phyloP scores from a whole-genome alignment of 129 eudicot genomes.

The Scalesia atractyloides region DNA sequence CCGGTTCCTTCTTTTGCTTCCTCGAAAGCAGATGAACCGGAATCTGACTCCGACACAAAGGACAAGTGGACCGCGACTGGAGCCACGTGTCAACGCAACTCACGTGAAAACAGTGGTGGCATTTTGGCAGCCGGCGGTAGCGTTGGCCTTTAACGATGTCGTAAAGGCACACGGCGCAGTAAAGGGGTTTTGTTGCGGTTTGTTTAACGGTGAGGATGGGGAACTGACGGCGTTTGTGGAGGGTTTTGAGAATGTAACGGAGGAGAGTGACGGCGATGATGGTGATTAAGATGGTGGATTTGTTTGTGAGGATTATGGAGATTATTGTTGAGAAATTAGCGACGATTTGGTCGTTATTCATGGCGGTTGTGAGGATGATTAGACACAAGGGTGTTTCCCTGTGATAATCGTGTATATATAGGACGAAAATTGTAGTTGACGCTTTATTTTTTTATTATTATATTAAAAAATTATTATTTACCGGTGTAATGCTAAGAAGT shows the following conservation, averaged over 20 bases:
- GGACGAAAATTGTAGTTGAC: not conserved
- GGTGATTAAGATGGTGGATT: constrained; percentile 13
- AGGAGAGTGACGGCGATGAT: constrained; percentile 16
- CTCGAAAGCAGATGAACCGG: constrained; percentile 36
- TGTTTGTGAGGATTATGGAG: constrained; percentile 13
- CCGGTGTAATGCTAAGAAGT: not conserved
- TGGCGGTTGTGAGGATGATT: not conserved
- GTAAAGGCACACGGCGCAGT: constrained; percentile 52
- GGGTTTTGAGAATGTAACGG: constrained; percentile 28
- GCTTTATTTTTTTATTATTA: not conserved
- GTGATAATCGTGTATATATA: not conserved
- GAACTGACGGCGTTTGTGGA: constrained; percentile 32
- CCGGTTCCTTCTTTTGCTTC: constrained; percentile 15
- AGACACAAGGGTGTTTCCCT: not conserved
- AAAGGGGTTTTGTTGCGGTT: not conserved
- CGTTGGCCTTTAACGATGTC: constrained; percentile 39
- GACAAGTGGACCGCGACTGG: constrained; percentile 45
- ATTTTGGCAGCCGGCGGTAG: constrained; percentile 44
- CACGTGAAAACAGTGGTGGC: constrained; percentile 51
- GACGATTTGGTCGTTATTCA: constrained; percentile 23
- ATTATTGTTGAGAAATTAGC: constrained; percentile 18
- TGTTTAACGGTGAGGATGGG: constrained; percentile 32
- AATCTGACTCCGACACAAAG: constrained; percentile 50
- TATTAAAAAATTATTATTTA: not conserved
- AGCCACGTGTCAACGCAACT: constrained; percentile 56